phyloP scores from a whole-genome alignment of 1,284 basidiomycete genomes.

The Ceratobasidium sp. region DNA sequence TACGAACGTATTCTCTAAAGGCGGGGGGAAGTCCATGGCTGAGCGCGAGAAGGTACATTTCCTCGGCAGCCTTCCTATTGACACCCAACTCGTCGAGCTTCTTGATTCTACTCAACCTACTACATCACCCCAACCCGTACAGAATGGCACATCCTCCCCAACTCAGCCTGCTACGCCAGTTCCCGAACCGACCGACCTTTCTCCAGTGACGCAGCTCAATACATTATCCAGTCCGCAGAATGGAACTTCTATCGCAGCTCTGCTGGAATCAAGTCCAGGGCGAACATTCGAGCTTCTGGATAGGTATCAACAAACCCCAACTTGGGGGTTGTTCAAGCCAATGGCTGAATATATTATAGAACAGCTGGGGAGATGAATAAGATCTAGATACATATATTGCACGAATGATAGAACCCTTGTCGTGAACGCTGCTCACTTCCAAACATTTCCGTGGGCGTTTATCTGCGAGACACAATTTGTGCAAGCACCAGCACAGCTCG shows the following conservation, averaged over 20 bases:
- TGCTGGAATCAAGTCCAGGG: conserved; percentile 49
- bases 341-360: conserved; percentile 61
- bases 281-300: conserved; percentile 64
- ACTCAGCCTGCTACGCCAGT: not conserved
- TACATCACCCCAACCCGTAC: conserved; percentile 1
- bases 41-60: conserved; percentile 80
- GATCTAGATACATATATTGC: not conserved
- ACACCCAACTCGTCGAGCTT: conserved; percentile 90
- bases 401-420: not conserved
- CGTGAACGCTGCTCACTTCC: too few relatives aligned
- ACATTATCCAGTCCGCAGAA: conserved; percentile 51
- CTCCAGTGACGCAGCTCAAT: conserved; percentile 52
- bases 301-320: conserved; percentile 72
- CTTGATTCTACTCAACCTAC: conserved; percentile 77
- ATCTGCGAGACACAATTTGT: not conserved
- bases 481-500: not conserved
- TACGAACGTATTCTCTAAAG: conserved; percentile 65
- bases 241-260: conserved; percentile 49
- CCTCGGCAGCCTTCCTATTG: conserved; percentile 93
- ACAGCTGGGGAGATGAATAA: conserved; percentile 9
- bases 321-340: conserved; percentile 70
- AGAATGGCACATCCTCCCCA: not conserved
- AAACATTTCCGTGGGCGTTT: not conserved
- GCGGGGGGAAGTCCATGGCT: conserved; percentile 92
- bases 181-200: conserved; percentile 18